A percentile compares a stretch with the other conserved stretches of the same genome.
These are phyloP conservation scores for Galeopsis tetrahit DNA, from an alignment of 257 asterid genomes.

Conservation along the genomic window DNA sequence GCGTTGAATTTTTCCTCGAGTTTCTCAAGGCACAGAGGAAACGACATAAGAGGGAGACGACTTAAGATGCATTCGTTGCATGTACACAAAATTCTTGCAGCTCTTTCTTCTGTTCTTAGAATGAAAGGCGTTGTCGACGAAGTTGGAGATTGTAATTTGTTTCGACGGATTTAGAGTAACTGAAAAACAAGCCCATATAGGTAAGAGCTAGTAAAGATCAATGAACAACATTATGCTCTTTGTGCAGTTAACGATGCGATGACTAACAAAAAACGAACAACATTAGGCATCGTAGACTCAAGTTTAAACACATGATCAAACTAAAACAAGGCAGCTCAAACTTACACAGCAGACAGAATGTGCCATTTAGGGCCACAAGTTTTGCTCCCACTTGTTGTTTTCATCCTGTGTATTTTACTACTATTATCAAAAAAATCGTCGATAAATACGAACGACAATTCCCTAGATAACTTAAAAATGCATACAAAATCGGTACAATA, in stretches of 20 bases:
- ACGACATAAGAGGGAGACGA: not conserved
- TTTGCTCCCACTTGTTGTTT: conserved; percentile 68
- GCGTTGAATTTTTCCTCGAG: conserved; percentile 87
- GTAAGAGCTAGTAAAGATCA: conserved; percentile 16
- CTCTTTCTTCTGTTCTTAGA: conserved; percentile 95
- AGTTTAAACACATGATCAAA: not conserved
- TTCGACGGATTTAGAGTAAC: conserved; percentile 74
- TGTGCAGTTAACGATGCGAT: not conserved
- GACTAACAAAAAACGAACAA: not conserved
- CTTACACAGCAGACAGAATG: conserved; percentile 82
- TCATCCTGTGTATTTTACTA: conserved; percentile 55
- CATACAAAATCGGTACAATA: conserved; percentile 1
- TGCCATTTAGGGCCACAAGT: conserved; percentile 82
- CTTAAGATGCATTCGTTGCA: too few species aligned
- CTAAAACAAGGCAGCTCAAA: conserved; percentile 17
- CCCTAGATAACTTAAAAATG: not conserved
- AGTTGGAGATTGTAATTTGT: conserved; percentile 75
- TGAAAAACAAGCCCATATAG: conserved; percentile 37
- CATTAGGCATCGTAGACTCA: not conserved
- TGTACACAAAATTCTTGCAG: conserved; percentile 52
- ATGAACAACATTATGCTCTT: too few species aligned
- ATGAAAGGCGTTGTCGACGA: conserved; percentile 70
- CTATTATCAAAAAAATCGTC: conserved; percentile 6
- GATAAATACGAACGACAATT: not conserved
- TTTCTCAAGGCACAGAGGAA: conserved; percentile 51